Percentiles rank a stretch among this genome's conserved stretches.
Evolutionary conservation across 768 basidiomycete genomes (phyloP).

Genomic region (Russula foetens): DNA sequence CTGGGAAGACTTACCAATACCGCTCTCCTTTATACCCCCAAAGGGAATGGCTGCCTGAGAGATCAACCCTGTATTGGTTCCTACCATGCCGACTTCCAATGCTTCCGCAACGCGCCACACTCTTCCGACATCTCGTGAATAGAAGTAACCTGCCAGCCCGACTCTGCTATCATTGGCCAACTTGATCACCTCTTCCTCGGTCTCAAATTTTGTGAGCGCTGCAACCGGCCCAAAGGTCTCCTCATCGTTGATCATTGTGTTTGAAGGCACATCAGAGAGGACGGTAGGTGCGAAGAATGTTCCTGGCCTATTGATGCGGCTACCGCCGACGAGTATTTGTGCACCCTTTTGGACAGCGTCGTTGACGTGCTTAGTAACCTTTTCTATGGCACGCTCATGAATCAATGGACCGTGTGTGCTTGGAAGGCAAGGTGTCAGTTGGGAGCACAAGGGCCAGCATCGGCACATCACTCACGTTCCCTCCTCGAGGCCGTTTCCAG

Average conservation of each 20-base stretch:
- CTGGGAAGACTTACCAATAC: constrained; percentile 37
- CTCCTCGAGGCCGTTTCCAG: constrained; percentile 81
- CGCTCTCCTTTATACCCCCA: constrained; percentile 89
- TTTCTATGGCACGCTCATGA: constrained; percentile 75
- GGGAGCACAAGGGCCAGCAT: background rate
- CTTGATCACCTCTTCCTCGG: constrained; percentile 86
- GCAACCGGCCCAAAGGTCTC: constrained; percentile 97
- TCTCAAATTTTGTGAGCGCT: constrained; percentile 81
- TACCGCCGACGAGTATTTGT: constrained; percentile 85
- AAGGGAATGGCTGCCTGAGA: constrained; percentile 79
- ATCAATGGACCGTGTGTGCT: constrained; percentile 96
- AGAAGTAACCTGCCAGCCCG: constrained; percentile 95
- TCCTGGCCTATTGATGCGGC: constrained; percentile 45
- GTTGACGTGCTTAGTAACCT: constrained; percentile 78
- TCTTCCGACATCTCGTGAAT: constrained; percentile 74
- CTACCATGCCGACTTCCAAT: constrained; percentile 92
- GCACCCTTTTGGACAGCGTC: constrained; percentile 85
- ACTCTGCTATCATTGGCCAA: constrained; percentile 78
- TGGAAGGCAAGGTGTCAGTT: background rate
- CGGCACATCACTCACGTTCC: constrained; percentile 45
- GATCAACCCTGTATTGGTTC: constrained; percentile 72
- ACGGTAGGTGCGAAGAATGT: constrained; percentile 86
- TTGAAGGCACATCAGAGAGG: constrained; percentile 69
- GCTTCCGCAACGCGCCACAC: constrained; percentile 94
- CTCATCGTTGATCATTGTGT: constrained; percentile 61